A percentile compares a stretch with the other conserved stretches of the same genome.
phyloP scores from a whole-genome alignment of 305 asterid species.

The Fraxinus paxiana region DNA sequence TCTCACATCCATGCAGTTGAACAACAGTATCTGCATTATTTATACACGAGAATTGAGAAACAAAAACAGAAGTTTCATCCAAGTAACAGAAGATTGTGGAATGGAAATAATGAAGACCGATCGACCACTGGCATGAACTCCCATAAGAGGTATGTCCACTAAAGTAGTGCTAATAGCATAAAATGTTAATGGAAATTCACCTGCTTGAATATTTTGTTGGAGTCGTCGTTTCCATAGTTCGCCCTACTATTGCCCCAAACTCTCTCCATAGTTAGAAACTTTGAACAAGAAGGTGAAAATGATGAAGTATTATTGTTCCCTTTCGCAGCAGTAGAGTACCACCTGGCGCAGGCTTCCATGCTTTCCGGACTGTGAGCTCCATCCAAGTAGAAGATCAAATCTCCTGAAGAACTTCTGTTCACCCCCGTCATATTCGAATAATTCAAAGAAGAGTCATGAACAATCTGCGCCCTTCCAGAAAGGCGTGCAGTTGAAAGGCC shows the following conservation, averaged over 20 bases:
- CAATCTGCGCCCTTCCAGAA: conserved; percentile 78
- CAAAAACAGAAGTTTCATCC: conserved; percentile 5
- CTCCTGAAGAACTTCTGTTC: conserved; percentile 44
- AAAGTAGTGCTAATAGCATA: neutral
- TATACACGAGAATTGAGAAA: conserved; percentile 15
- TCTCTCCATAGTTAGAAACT: conserved; percentile 24
- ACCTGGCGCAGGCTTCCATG: conserved; percentile 85
- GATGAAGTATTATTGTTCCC: conserved; percentile 30
- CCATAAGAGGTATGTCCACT: conserved; percentile 1
- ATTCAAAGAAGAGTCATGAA: conserved; percentile 42
- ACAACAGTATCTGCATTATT: conserved; percentile 65
- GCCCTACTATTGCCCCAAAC: conserved; percentile 35
- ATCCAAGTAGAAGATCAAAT: conserved; percentile 66
- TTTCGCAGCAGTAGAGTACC: conserved; percentile 67
- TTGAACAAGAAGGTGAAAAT: conserved; percentile 24
- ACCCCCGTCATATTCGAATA: conserved; percentile 23
- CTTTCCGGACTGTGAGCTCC: conserved; percentile 99
- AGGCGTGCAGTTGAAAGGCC: conserved; percentile 81
- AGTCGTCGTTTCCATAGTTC: conserved; percentile 23
- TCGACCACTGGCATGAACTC: neutral
- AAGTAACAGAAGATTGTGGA: neutral
- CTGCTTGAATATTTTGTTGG: conserved; percentile 53
- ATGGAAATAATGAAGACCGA: neutral
- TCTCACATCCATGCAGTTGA: conserved; percentile 91
- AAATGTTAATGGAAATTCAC: conserved; percentile 30